These are phyloP conservation scores for Populus euphratica DNA, from an alignment of 345 rosid genomes.

Conservation along the genomic window DNA sequence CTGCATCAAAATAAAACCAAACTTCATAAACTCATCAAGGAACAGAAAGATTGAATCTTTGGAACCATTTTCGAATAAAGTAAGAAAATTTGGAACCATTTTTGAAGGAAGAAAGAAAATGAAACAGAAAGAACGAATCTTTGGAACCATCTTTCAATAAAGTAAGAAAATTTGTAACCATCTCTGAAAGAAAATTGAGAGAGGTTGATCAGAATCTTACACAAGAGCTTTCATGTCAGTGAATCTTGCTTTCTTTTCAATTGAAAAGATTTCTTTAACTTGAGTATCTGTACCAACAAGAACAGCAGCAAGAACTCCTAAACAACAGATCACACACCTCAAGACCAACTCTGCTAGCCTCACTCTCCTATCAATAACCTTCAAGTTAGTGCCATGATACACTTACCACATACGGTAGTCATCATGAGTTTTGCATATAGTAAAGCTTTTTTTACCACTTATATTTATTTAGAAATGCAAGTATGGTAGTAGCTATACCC, in stretches of 20 bases:
- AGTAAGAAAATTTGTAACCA: not conserved
- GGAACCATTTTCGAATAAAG: not conserved
- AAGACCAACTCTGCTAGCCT: constrained; percentile 67
- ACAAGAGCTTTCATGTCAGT: constrained; percentile 95
- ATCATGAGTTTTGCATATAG: not conserved
- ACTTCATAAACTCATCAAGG: not conserved
- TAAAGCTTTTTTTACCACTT: too few relatives aligned
- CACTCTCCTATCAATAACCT: constrained; percentile 63
- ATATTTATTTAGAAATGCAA: too few relatives aligned
- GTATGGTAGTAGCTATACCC: too few relatives aligned
- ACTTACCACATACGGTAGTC: constrained; percentile 8
- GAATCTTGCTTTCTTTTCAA: constrained; percentile 63
- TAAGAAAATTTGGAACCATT: not conserved
- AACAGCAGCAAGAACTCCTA: constrained; percentile 54
- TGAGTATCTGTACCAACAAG: constrained; percentile 72
- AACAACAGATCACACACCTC: constrained; percentile 58
- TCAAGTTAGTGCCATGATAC: constrained; percentile 44
- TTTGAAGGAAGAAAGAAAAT: too few relatives aligned
- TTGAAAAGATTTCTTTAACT: constrained; percentile 65
- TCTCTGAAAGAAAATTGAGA: not conserved
- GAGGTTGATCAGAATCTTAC: constrained; percentile 37
- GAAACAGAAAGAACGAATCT: too few relatives aligned
- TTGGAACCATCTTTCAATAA: not conserved
- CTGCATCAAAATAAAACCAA: constrained; percentile 34
- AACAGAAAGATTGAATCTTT: not conserved